phyloP scores from a whole-genome alignment of 345 rosid species.

The Citrus australasica region DNA sequence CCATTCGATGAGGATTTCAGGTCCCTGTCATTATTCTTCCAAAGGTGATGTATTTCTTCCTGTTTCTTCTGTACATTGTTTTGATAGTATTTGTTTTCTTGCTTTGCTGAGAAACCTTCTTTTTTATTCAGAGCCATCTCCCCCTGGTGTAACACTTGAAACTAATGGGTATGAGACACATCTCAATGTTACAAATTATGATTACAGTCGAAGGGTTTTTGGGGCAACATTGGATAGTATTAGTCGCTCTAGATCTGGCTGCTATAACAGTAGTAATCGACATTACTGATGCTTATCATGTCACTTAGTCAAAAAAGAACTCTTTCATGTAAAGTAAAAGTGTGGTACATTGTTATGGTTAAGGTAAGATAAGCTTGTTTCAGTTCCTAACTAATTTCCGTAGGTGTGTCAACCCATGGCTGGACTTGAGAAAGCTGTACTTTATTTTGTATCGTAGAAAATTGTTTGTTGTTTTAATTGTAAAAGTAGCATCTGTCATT shows the following conservation, averaged over 20 bases:
- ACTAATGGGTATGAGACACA: too few species aligned
- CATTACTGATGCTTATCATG: slow-evolving; percentile 24
- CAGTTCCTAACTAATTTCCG: neutral
- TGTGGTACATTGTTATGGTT: neutral
- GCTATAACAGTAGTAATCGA: slow-evolving; percentile 39
- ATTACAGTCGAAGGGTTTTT: too few species aligned
- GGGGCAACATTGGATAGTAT: slow-evolving; percentile 52
- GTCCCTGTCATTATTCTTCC: slow-evolving; percentile 16
- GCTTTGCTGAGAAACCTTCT: too few species aligned
- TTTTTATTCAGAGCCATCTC: too few species aligned
- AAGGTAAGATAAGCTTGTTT: neutral
- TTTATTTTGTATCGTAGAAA: neutral
- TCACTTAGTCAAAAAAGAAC: neutral
- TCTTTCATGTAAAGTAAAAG: neutral
- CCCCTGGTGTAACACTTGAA: too few species aligned
- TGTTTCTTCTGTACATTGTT: too few species aligned
- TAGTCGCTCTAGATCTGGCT: slow-evolving; percentile 55
- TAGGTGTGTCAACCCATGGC: neutral
- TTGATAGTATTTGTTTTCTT: too few species aligned
- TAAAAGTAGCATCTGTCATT: neutral
- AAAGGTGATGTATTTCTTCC: too few species aligned
- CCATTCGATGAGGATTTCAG: slow-evolving; percentile 32
- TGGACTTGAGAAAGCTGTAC: neutral
- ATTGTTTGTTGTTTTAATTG: neutral
- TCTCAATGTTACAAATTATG: too few species aligned